phyloP scores from a whole-genome alignment of 1,284 basidiomycete genomes.

The Boletus mariae region DNA sequence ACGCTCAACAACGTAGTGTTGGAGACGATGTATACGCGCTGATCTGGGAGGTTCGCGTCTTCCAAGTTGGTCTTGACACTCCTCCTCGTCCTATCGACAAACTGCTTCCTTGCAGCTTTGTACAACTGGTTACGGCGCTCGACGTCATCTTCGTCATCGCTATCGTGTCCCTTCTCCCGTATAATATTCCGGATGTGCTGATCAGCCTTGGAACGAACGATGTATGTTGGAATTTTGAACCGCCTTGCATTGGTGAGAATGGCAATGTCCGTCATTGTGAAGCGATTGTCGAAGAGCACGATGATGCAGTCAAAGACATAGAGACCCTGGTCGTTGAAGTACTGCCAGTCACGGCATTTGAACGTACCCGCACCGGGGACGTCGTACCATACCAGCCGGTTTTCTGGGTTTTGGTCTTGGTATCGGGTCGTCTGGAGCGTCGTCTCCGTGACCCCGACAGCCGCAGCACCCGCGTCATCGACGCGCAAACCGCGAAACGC shows the following conservation, averaged over 20 bases:
- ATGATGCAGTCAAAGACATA: constrained; percentile 23
- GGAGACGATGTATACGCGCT: constrained; percentile 23
- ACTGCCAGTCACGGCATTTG: constrained; percentile 18
- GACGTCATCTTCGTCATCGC: constrained; percentile 14
- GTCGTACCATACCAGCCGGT: constrained; percentile 18
- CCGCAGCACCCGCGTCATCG: constrained; percentile 11
- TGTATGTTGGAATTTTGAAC: background rate
- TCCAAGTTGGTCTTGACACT: constrained; percentile 16
- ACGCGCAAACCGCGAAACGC: constrained; percentile 14
- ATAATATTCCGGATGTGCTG: constrained; percentile 20
- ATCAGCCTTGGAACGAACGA: constrained; percentile 21
- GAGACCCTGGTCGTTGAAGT: constrained; percentile 21
- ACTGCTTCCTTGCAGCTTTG: constrained; percentile 11
- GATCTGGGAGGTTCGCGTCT: constrained; percentile 15
- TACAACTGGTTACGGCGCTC: constrained; percentile 10
- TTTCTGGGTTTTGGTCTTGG: constrained; percentile 11
- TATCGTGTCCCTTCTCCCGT: constrained; percentile 17
- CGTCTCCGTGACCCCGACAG: constrained; percentile 18
- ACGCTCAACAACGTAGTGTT: constrained; percentile 12
- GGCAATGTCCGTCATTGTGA: constrained; percentile 14
- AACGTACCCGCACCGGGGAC: constrained; percentile 16
- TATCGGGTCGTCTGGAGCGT: constrained; percentile 17
- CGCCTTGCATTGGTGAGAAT: background rate
- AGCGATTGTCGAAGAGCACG: constrained; percentile 21
- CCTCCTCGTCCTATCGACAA: constrained; percentile 15